A percentile compares a stretch with the other conserved stretches of the same genome.
phyloP scores from a whole-genome alignment of 179 eudicot species.

The Heliamphora pulchella region DNA sequence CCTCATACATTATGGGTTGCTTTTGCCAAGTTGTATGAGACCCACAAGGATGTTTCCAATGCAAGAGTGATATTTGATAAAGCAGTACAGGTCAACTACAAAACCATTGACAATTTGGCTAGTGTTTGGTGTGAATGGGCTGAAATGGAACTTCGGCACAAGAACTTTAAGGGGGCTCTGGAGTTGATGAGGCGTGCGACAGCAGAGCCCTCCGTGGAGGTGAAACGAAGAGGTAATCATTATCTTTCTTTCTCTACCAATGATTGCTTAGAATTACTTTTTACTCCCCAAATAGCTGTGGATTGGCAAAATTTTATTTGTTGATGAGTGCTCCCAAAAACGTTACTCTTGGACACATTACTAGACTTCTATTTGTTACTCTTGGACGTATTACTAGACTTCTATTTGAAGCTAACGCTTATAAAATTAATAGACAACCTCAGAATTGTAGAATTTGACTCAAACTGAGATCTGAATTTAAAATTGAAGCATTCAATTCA shows the following conservation, averaged over 20 bases:
- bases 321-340: too few species aligned
- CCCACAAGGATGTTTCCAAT: conserved; percentile 66
- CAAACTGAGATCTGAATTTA: too few species aligned
- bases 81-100: conserved; percentile 89
- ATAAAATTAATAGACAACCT: too few species aligned
- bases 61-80: conserved; percentile 87
- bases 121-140: conserved; percentile 99
- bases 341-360: not conserved
- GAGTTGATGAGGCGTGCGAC: conserved; percentile 94
- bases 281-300: not conserved
- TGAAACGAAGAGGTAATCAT: conserved; percentile 72
- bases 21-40: conserved; percentile 85
- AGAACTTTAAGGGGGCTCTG: conserved; percentile 70
- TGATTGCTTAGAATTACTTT: conserved; percentile 4
- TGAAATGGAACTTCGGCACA: conserved; percentile 86
- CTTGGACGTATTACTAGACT: not conserved
- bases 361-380: too few species aligned
- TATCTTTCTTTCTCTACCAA: conserved; percentile 9
- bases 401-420: not conserved
- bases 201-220: conserved; percentile 86
- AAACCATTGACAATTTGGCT: conserved; percentile 81
- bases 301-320: not conserved
- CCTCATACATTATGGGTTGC: conserved; percentile 97
- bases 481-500: too few species aligned
- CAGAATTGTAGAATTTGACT: too few species aligned